Conservation (phyloP, 2,329 filamentous ascomycete species). For the Trichophyton schoenleinii region DNA sequence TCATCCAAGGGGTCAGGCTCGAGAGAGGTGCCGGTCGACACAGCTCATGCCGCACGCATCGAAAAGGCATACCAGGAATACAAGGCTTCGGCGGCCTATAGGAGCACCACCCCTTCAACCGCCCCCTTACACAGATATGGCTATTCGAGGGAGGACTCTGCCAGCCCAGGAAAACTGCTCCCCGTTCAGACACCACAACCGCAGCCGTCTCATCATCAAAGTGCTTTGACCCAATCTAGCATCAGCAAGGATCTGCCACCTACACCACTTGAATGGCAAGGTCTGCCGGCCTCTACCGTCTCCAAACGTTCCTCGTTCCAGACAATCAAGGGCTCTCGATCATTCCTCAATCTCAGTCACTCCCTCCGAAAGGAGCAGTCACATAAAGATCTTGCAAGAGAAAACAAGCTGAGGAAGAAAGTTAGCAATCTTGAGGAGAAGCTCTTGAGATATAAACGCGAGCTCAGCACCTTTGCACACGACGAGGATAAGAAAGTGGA, state of each 20-base stretch:
- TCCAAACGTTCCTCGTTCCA: conserved; percentile 1
- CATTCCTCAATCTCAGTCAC: not conserved
- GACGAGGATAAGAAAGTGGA: conserved; percentile 13
- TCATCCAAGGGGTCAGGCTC: conserved; percentile 24
- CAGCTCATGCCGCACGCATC: not conserved
- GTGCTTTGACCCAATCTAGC: not conserved
- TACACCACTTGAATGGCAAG: not conserved
- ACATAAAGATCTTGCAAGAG: conserved; percentile 45
- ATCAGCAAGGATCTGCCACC: conserved; percentile 1
- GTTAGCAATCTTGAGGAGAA: conserved; percentile 50
- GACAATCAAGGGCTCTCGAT: not conserved
- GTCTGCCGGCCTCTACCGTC: not conserved
- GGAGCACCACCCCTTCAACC: not conserved
- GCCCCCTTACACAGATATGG: not conserved
- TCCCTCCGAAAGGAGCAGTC: conserved; percentile 37
- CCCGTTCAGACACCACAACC: conserved; percentile 3
- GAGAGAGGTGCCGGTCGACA: conserved; percentile 16
- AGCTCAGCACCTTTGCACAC: conserved; percentile 28
- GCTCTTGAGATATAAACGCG: conserved; percentile 42
- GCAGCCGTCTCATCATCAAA: not conserved
- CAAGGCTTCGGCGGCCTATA: conserved; percentile 26
- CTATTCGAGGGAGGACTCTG: not conserved
- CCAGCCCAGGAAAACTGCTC: conserved; percentile 4
- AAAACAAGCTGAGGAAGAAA: conserved; percentile 46
- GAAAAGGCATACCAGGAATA: conserved; percentile 43